Evolutionary conservation across 148 eudicot species (phyloP).

Genomic region (Amaranthus cruentus): DNA sequence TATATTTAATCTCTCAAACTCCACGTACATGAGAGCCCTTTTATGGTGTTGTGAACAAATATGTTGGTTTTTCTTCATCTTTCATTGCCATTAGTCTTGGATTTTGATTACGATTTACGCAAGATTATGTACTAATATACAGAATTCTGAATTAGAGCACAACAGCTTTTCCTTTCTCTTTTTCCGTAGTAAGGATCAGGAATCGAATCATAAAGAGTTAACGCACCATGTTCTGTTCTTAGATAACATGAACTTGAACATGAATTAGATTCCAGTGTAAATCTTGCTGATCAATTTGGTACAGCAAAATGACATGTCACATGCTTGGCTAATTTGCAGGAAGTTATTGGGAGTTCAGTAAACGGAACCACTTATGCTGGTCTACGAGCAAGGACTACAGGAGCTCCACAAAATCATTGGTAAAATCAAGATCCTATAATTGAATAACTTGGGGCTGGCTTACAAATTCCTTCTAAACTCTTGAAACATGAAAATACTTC

Average conservation of each 20-base stretch:
- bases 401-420: conserved; percentile 99
- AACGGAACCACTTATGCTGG: conserved; percentile 98
- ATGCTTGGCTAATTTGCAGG: conserved; percentile 38
- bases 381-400: conserved; percentile 93
- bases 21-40: no score
- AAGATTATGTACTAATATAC: not conserved
- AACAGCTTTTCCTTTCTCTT: not conserved
- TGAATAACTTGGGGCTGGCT: not conserved
- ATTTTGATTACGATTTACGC: not conserved
- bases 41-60: not conserved
- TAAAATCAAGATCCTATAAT: conserved; percentile 13
- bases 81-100: not conserved
- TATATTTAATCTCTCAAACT: not conserved
- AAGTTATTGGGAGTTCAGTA: conserved; percentile 78
- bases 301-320: no score
- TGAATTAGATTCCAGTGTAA: no score
- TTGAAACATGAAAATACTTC: not conserved
- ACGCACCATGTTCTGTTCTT: no score
- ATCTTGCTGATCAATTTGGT: no score
- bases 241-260: no score
- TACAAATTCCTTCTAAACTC: not conserved
- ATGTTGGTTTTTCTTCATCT: not conserved
- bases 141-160: conserved; percentile 3
- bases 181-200: no score
- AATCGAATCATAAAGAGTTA: not conserved